These are phyloP conservation scores for Aspergillus melleus DNA, from an alignment of 2,329 filamentous ascomycete genomes.

Conservation along the genomic window DNA sequence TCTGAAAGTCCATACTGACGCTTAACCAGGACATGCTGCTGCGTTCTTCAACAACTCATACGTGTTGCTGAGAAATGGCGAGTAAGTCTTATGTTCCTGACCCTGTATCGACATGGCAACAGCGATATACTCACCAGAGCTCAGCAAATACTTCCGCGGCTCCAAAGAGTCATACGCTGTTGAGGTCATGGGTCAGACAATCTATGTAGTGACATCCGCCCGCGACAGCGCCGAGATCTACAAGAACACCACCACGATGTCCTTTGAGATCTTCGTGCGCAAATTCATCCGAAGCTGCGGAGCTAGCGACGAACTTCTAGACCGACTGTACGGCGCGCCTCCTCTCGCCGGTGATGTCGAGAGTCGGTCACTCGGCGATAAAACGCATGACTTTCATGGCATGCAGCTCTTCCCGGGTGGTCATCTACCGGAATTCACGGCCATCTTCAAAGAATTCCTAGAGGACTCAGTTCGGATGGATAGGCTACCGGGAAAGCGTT, in stretches of 20 bases:
- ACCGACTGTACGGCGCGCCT: background rate
- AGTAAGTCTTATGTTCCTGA: background rate
- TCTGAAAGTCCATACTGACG: background rate
- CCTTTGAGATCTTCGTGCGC: background rate
- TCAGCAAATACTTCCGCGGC: background rate
- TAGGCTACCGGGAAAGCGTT: background rate
- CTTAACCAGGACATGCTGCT: background rate
- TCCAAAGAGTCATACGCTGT: background rate
- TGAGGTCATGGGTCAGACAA: background rate
- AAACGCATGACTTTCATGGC: background rate
- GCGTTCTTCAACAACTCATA: background rate
- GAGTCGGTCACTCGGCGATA: background rate
- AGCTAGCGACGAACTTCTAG: background rate
- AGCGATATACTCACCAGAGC: background rate
- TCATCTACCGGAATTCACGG: background rate
- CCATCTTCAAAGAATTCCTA: background rate
- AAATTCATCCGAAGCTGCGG: background rate
- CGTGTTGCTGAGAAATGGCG: background rate
- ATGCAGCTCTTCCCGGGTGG: background rate
- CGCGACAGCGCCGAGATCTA: background rate
- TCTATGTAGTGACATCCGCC: background rate
- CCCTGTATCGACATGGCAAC: no score
- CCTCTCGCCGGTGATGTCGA: background rate
- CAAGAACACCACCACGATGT: background rate
- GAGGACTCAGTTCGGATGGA: background rate